These are phyloP conservation scores for Pseudogymnoascus sp. DNA, from an alignment of 2,329 filamentous ascomycete genomes.

Conservation along the genomic window DNA sequence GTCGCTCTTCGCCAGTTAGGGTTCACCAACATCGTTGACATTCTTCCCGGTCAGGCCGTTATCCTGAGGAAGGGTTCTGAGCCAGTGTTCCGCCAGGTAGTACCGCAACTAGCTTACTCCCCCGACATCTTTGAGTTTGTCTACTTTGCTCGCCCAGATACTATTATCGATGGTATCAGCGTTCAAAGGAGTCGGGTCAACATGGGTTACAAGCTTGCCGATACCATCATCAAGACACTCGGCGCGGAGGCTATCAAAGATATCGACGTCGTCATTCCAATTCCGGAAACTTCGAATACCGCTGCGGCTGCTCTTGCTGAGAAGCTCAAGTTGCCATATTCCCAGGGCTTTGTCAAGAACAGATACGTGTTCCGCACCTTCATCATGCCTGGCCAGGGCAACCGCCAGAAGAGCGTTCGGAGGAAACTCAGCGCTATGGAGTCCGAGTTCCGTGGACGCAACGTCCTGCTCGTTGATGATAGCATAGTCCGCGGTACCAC, in stretches of 20 bases:
- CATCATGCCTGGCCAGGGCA: conserved; percentile 75
- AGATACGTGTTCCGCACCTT: conserved; percentile 83
- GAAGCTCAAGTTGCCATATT: conserved; percentile 65
- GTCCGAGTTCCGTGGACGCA: conserved; percentile 72
- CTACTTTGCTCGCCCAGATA: conserved; percentile 79
- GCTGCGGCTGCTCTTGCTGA: conserved; percentile 70
- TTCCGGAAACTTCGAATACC: conserved; percentile 75
- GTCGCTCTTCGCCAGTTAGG: conserved; percentile 75
- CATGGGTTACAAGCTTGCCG: conserved; percentile 76
- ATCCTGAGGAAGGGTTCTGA: conserved; percentile 70
- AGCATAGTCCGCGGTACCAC: conserved; percentile 84
- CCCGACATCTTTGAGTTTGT: conserved; percentile 85
- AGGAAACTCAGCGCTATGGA: conserved; percentile 83
- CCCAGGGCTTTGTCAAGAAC: conserved; percentile 81
- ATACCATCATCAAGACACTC: conserved; percentile 59
- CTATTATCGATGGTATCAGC: conserved; percentile 77
- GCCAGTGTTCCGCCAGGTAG: conserved; percentile 69
- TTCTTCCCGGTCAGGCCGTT: conserved; percentile 75
- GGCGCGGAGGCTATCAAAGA: conserved; percentile 61
- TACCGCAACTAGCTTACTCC: conserved; percentile 58
- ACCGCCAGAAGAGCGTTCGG: conserved; percentile 75
- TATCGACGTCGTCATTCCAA: conserved; percentile 78
- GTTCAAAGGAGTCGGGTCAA: conserved; percentile 75
- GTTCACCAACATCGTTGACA: conserved; percentile 66
- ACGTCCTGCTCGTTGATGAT: conserved; percentile 80